phyloP scores from a whole-genome alignment of 768 basidiomycete genomes.

The Hygrophorus pudorinus region DNA sequence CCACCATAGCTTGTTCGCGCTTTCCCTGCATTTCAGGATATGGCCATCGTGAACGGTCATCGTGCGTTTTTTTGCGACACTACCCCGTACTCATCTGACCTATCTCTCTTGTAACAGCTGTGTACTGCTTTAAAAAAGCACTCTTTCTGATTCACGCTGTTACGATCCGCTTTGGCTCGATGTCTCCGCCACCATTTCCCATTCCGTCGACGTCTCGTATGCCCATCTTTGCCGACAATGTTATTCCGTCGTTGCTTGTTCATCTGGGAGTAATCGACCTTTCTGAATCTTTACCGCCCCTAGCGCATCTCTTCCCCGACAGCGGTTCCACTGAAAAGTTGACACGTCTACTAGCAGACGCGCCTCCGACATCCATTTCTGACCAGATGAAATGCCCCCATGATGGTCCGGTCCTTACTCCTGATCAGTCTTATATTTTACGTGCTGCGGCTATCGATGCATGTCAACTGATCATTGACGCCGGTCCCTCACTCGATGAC shows the following conservation, averaged over 20 bases:
- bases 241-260: constrained; percentile 72
- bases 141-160: constrained; percentile 72
- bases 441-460: constrained; percentile 77
- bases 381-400: constrained; percentile 10
- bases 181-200: constrained; percentile 45
- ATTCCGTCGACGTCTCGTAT: constrained; percentile 47
- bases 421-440: constrained; percentile 57
- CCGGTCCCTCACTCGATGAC: constrained; percentile 30
- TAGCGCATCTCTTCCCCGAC: constrained; percentile 40
- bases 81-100: constrained; percentile 2
- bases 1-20: constrained; percentile 55
- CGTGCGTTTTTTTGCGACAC: constrained; percentile 40
- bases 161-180: constrained; percentile 51
- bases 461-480: constrained; percentile 56
- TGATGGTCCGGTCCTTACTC: constrained; percentile 44
- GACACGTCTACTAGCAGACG: constrained; percentile 24
- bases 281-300: constrained; percentile 30
- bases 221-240: constrained; percentile 74
- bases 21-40: constrained; percentile 78
- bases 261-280: constrained; percentile 70
- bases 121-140: constrained; percentile 88
- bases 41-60: constrained; percentile 52
- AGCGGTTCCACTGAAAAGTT: constrained; percentile 31
- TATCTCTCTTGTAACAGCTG: constrained; percentile 31
- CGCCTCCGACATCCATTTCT: constrained; percentile 8